Evolutionary conservation across 2,329 filamentous ascomycete genomes (phyloP).

Genomic region (Ophiosphaerella herpotricha): DNA sequence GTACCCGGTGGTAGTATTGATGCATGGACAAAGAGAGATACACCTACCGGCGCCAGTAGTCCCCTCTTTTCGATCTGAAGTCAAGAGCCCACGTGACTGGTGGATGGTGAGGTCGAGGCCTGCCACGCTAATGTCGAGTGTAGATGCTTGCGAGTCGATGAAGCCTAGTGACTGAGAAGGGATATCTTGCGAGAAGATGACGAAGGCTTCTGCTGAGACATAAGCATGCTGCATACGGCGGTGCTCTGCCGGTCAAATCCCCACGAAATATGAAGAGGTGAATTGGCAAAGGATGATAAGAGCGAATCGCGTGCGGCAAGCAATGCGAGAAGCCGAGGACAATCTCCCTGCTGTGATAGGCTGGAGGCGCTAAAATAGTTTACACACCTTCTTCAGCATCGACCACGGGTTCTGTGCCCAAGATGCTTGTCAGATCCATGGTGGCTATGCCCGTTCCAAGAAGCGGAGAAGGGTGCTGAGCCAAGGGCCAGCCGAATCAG

Average conservation of each 20-base stretch:
- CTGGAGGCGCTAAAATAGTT: neutral
- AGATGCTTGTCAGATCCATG: constrained; percentile 27
- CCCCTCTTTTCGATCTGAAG: constrained; percentile 72
- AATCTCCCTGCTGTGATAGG: constrained; percentile 15
- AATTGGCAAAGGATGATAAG: neutral
- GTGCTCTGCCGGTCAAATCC: neutral
- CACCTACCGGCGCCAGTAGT: constrained; percentile 71
- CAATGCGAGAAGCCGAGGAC: constrained; percentile 23
- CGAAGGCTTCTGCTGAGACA: constrained; percentile 72
- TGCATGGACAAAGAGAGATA: constrained; percentile 13
- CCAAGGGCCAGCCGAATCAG: constrained; percentile 4
- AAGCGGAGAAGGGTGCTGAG: constrained; percentile 6
- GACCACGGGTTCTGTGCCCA: constrained; percentile 56
- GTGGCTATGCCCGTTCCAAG: constrained; percentile 8
- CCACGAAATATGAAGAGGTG: neutral
- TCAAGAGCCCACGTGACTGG: constrained; percentile 82
- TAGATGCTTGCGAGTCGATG: constrained; percentile 70
- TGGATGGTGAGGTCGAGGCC: constrained; percentile 74
- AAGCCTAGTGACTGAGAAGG: constrained; percentile 75
- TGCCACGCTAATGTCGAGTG: constrained; percentile 69
- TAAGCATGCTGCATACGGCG: constrained; percentile 20
- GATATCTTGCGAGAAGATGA: constrained; percentile 78
- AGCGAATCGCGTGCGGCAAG: constrained; percentile 24
- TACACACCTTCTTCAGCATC: constrained; percentile 64
- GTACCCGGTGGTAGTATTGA: constrained; percentile 5